Conservation (phyloP, 768 basidiomycete species). For the Russula emetica region DNA sequence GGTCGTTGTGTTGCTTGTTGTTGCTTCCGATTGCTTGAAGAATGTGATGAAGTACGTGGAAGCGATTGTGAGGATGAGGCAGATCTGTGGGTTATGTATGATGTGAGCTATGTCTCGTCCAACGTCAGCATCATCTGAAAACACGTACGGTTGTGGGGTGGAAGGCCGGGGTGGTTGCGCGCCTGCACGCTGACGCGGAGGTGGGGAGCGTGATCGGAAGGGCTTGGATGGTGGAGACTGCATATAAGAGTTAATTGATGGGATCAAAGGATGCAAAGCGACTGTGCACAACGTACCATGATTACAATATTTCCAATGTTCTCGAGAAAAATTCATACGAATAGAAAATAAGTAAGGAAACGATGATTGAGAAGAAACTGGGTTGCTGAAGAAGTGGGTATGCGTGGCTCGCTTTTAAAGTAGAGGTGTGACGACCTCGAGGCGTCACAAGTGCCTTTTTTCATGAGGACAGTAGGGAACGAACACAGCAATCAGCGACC, state of each 20-base stretch:
- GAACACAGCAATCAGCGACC: background rate
- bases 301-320: background rate
- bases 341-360: slow-evolving; percentile 12
- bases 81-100: background rate
- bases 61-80: slow-evolving; percentile 1
- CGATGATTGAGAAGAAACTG: no score
- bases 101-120: background rate
- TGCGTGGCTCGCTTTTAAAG: background rate
- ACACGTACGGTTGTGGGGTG: slow-evolving; percentile 16
- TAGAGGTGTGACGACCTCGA: background rate
- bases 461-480: background rate
- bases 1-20: slow-evolving; percentile 1
- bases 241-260: background rate
- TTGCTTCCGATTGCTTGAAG: slow-evolving; percentile 12
- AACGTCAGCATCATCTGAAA: background rate
- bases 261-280: background rate
- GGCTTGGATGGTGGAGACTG: slow-evolving; percentile 18
- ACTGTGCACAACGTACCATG: slow-evolving; percentile 14
- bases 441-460: background rate
- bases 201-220: slow-evolving; percentile 14
- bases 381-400: slow-evolving; percentile 3
- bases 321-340: slow-evolving; percentile 7
- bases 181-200: slow-evolving; percentile 11
- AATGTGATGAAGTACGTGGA: slow-evolving; percentile 4
- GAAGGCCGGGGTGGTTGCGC: background rate